Percentiles rank a stretch among this genome's conserved stretches.
Conservation (phyloP, 805 yeast species). For the Wickerhamiella cacticola region DNA sequence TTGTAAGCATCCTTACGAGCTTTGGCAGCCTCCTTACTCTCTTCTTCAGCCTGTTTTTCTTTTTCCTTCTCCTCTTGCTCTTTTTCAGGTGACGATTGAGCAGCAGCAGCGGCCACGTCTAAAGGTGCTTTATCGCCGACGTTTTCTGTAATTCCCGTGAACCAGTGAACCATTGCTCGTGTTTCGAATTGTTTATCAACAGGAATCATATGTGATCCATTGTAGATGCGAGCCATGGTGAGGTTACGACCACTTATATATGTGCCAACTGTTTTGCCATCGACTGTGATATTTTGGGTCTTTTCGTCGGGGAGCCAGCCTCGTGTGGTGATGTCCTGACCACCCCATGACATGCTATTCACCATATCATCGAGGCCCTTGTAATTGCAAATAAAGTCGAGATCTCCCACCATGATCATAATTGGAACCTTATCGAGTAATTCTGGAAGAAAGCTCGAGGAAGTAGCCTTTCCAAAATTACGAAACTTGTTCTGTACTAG, state of each 20-base stretch:
- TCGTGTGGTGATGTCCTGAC: neutral
- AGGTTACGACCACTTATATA: slow-evolving; percentile 53
- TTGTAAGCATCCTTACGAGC: slow-evolving; percentile 30
- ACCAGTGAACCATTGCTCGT: slow-evolving; percentile 52
- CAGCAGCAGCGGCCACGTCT: slow-evolving; percentile 1
- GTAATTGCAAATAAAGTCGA: slow-evolving; percentile 80
- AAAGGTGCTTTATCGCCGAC: slow-evolving; percentile 4
- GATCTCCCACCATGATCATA: slow-evolving; percentile 72
- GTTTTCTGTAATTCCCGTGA: slow-evolving; percentile 22
- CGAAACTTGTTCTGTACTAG: slow-evolving; percentile 37
- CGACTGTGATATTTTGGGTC: slow-evolving; percentile 18
- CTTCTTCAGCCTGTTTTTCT: slow-evolving; percentile 15
- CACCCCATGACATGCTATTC: slow-evolving; percentile 44
- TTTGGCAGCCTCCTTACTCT: slow-evolving; percentile 22
- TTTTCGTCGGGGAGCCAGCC: slow-evolving; percentile 4
- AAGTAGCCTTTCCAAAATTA: slow-evolving; percentile 35
- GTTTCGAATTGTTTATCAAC: slow-evolving; percentile 61
- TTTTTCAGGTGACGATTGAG: neutral
- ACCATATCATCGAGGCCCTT: slow-evolving; percentile 62
- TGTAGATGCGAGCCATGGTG: slow-evolving; percentile 58
- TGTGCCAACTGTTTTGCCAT: slow-evolving; percentile 35
- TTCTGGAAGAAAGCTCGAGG: slow-evolving; percentile 55
- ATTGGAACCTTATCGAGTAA: slow-evolving; percentile 48
- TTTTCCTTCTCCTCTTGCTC: too few species aligned
- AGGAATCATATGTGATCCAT: slow-evolving; percentile 92